Evolutionary conservation across 805 yeast species (phyloP), one percentile per base, ranked within the genome.

Genomic region (Sporopachydermia quercuum): DNA sequence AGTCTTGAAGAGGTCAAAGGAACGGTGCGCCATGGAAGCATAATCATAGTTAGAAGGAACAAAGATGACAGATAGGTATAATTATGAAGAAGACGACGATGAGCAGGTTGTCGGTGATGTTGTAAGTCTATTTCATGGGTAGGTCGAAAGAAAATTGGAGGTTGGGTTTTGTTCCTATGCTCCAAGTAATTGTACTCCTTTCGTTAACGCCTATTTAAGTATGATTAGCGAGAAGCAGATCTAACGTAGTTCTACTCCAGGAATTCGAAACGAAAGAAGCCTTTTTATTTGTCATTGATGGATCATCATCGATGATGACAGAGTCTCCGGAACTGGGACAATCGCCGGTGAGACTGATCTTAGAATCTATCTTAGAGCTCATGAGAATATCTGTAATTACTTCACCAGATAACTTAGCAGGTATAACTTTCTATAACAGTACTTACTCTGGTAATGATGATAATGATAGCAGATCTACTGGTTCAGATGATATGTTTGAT

Each of bases 341-440:
- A 42, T 8, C 42, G 47, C 19, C 43, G 6, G 43, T 51, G 2
- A 38, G 44, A 5, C 36, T 42, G n/a, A 56, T 61, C 6, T 48
- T 87, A 14, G 63, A 64, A 11, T 66, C 80, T 2, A 62, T 82
- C 4, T 62, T 68, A 39, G 74, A 71, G n/a, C 59, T 84, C 27
- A 70, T 85, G 58, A 64, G 77, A 3, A 78, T 74, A 38, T 61
- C 83, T 42, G 73, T 80, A 2, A 73, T 80, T 23, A 66, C 78
- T 0, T 57, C 72, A 33, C 83, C 86, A 1, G 63, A 65, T 36
- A 78, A 89, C 1, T 87, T 84, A 0, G 61, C 84, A 17, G 96
- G 95, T 0, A 70, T 86, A 37, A 71, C 76, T 49, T 52, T 80
- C 13, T 74, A 71, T 57, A 74, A 70, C 51, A 70, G 71, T 55